Evolutionary conservation across 352 stramenopile genomes (phyloP).

Genomic region (Thalassiosira mediterranea): DNA sequence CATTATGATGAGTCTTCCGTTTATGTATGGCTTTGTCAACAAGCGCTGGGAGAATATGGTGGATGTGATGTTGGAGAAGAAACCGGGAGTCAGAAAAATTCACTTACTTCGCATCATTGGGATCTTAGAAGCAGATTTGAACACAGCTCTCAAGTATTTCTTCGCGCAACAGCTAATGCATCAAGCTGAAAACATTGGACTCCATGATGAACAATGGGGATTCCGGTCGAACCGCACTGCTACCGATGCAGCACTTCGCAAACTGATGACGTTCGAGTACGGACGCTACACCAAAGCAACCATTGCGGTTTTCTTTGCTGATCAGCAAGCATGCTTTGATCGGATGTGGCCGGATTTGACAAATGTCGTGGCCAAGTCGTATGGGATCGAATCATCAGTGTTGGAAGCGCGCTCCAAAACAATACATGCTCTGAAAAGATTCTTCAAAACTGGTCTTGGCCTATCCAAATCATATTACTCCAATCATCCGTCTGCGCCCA

Average conservation of each 20-base stretch:
- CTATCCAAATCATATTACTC: constrained; percentile 2
- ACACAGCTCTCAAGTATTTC: constrained; percentile 20
- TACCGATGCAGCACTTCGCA: constrained; percentile 4
- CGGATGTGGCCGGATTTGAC: constrained; percentile 1
- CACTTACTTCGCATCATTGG: constrained; percentile 53
- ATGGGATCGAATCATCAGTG: background rate
- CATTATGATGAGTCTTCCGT: constrained; percentile 30
- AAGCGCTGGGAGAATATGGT: constrained; percentile 25
- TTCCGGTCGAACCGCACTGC: background rate
- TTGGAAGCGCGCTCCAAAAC: background rate
- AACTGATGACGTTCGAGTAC: constrained; percentile 19
- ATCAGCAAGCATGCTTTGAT: constrained; percentile 10
- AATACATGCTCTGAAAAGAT: background rate
- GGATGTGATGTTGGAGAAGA: constrained; percentile 51
- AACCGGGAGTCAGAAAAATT: constrained; percentile 31
- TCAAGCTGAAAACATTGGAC: constrained; percentile 9
- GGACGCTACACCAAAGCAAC: constrained; percentile 18
- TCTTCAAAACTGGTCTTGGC: constrained; percentile 19
- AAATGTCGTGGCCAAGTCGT: background rate
- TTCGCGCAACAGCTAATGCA: constrained; percentile 5
- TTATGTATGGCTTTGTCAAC: constrained; percentile 26
- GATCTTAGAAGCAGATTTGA: constrained; percentile 49
- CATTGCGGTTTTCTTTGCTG: constrained; percentile 3
- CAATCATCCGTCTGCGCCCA: background rate
- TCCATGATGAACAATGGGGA: constrained; percentile 6